Conservation (phyloP, 2,329 filamentous ascomycete genomes). For the Diaporthe longicolla region DNA sequence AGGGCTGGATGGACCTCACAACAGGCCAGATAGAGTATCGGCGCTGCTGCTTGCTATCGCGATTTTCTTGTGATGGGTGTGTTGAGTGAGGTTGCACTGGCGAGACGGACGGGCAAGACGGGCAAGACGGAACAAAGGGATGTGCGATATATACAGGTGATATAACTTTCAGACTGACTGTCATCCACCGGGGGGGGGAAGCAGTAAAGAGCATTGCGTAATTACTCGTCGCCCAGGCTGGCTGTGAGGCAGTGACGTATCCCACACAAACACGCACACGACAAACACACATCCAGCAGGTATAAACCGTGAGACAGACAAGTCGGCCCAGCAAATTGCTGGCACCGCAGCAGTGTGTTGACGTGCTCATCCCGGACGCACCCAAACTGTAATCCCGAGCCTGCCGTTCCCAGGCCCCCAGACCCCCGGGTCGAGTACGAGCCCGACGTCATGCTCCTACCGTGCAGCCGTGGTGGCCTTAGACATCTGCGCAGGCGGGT, state of each 20-base stretch:
- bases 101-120: not conserved
- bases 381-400: slow-evolving; percentile 1
- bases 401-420: not conserved
- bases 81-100: not conserved
- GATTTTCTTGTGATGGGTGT: no score
- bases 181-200: not conserved
- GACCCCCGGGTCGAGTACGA: slow-evolving; percentile 4
- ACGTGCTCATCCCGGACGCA: not conserved
- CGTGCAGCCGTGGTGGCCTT: no score
- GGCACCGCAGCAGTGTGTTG: not conserved
- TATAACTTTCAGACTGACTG: not conserved
- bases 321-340: not conserved
- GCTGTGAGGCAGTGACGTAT: slow-evolving; percentile 32
- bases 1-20: not conserved
- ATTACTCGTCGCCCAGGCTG: slow-evolving; percentile 9
- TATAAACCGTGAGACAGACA: not conserved
- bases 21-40: no score
- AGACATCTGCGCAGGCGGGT: no score
- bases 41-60: no score
- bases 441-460: slow-evolving; percentile 22
- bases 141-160: slow-evolving; percentile 7
- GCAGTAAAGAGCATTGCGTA: slow-evolving; percentile 14
- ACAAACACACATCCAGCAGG: not conserved
- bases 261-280: not conserved
- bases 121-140: not conserved